phyloP scores from a whole-genome alignment of 2,329 filamentous ascomycete genomes.

The Penicillium glabrum region DNA sequence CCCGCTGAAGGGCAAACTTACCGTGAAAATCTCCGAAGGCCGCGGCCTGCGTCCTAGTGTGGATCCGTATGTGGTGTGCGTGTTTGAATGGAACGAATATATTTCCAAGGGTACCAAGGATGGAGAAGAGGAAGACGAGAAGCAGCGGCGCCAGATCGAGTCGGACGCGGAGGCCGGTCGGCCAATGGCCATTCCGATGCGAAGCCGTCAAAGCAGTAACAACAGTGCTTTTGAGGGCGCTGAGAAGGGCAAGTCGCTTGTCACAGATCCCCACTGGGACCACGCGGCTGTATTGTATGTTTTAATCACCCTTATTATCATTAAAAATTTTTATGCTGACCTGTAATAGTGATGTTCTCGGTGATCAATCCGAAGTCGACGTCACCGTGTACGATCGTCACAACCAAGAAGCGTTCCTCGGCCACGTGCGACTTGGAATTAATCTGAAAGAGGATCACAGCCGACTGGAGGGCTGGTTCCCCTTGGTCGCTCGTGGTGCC shows the following conservation, averaged over 20 bases:
- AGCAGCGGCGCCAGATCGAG: slow-evolving; percentile 60
- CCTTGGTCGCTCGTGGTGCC: slow-evolving; percentile 74
- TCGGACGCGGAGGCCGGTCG: slow-evolving; percentile 68
- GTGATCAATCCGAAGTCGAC: slow-evolving; percentile 84
- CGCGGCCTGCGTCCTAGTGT: slow-evolving; percentile 76
- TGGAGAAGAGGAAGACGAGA: slow-evolving; percentile 58
- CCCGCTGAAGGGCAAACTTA: slow-evolving; percentile 79
- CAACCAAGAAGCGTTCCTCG: slow-evolving; percentile 84
- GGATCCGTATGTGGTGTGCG: slow-evolving; percentile 92
- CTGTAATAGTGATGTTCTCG: slow-evolving; percentile 77
- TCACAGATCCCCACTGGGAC: slow-evolving; percentile 91
- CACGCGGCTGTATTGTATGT: slow-evolving; percentile 91
- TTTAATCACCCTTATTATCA: background rate
- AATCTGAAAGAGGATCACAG: slow-evolving; percentile 67
- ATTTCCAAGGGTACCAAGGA: slow-evolving; percentile 77
- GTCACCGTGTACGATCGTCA: slow-evolving; percentile 90
- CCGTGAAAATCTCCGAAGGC: slow-evolving; percentile 84
- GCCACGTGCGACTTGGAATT: slow-evolving; percentile 81
- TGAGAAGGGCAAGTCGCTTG: slow-evolving; percentile 59
- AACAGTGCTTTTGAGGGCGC: slow-evolving; percentile 73
- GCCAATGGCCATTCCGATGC: slow-evolving; percentile 94
- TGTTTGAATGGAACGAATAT: slow-evolving; percentile 94
- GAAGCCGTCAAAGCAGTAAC: slow-evolving; percentile 93
- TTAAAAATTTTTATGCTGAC: slow-evolving; percentile 27
- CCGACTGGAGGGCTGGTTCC: slow-evolving; percentile 81